These are phyloP conservation scores for Sugiyamaella paludigena DNA, from an alignment of 1,139 yeast genomes.

Conservation along the genomic window DNA sequence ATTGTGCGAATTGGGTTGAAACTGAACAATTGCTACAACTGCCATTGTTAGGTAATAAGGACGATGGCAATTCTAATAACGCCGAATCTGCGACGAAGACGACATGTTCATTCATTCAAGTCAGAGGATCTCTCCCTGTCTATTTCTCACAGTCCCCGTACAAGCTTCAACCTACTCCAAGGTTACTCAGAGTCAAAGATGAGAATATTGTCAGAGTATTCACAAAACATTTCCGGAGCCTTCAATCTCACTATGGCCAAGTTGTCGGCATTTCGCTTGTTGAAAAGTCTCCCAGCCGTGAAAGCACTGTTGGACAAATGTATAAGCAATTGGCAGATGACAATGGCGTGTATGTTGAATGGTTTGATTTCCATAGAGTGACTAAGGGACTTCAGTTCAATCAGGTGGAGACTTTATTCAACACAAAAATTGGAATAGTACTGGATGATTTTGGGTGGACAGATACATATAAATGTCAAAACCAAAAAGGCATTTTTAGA, in stretches of 20 bases:
- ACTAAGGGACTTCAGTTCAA: constrained; percentile 44
- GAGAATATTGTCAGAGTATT: constrained; percentile 33
- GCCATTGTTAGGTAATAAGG: neutral
- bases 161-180: constrained; percentile 47
- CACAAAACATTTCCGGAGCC: constrained; percentile 34
- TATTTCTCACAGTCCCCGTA: constrained; percentile 53
- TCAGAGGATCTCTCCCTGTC: constrained; percentile 50
- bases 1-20: constrained; percentile 49
- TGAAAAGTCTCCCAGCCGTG: constrained; percentile 39
- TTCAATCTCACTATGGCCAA: constrained; percentile 31
- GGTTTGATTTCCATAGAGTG: constrained; percentile 47
- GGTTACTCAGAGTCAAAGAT: constrained; percentile 32
- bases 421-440: constrained; percentile 28
- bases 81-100: neutral
- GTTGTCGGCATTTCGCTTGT: constrained; percentile 40
- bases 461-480: constrained; percentile 23
- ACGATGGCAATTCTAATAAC: too few relatives aligned
- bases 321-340: constrained; percentile 34
- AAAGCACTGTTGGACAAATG: constrained; percentile 38
- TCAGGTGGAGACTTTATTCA: constrained; percentile 35
- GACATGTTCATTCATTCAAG: constrained; percentile 22
- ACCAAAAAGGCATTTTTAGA: constrained; percentile 41
- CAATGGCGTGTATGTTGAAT: constrained; percentile 33
- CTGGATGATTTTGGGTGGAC: constrained; percentile 36
- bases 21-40: constrained; percentile 40